Base-by-base conservation (phyloP, 176 grass and related monocot genomes). In the Carex parvula region DNA sequence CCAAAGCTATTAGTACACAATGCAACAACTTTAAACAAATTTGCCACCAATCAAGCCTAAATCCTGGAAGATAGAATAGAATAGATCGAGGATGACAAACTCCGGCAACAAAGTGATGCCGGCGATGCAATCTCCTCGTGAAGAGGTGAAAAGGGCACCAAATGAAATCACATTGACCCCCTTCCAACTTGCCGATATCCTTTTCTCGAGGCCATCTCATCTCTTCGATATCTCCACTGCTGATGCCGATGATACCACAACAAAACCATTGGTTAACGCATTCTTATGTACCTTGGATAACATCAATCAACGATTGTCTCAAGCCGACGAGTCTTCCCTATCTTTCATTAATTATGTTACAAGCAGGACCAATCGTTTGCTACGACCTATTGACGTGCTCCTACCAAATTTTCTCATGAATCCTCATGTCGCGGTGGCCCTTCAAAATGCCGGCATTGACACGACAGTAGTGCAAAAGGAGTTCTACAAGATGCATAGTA, bases 371-470 rank as follows among this genome's bases (percentile, higher is more conserved):
- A 87, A 88, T 1, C 83, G 87, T 77, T 89, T 90, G 35, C 83
- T 91, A 52, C 85, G 90, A 57, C 89, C 92, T 33, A 88, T 94
- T 15, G 92, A 94, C 30, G 85, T 82, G 83, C 83, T 94, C 16
- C 75, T 94, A 15, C 89, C 91, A 11, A 88, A 86, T 42, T 87
- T 94, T 17, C 73, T 94, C 15, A 88, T 88, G 78, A 88, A 94
- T 67, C 73, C 87, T 39, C 89, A 91, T 63, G 86, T 91, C 30
- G 66, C 86, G 50, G 89, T 87, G 22, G 84, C 77, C 44, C 87
- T 94, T 64, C 89, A 90, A 82, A 90, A 91, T 70, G 89, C 89
- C 60, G 75, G 92, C 48, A 84, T 91, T 29, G 83, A 83, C 16
- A 79, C 73, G 6, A 74, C 92, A 11, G 75, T 85, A 2, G 89